phyloP scores from a whole-genome alignment of 2,329 filamentous ascomycete species.

The Cladosporium sp. region DNA sequence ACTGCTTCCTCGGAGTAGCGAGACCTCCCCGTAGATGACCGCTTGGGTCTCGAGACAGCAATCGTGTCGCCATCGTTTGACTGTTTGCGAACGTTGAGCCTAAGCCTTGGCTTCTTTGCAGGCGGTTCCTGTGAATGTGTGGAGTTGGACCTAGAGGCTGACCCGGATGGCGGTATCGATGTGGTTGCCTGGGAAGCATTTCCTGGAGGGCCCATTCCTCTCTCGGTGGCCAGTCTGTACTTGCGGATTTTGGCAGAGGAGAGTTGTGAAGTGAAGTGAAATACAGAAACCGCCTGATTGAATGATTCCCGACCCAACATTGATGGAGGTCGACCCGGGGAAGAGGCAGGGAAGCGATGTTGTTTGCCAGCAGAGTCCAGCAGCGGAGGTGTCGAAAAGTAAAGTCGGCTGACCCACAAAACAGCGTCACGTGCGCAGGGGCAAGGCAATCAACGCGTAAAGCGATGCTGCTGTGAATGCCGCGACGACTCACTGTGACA shows the following conservation, averaged over 20 bases:
- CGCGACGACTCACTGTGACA: background rate
- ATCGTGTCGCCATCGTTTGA: slow-evolving; percentile 19
- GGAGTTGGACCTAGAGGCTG: slow-evolving; percentile 1
- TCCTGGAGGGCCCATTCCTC: slow-evolving; percentile 21
- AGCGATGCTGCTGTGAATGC: background rate
- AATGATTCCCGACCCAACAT: background rate
- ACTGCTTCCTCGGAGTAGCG: slow-evolving; percentile 5
- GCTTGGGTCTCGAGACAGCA: slow-evolving; percentile 20
- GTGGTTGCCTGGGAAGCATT: background rate
- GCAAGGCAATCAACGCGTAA: slow-evolving; percentile 2
- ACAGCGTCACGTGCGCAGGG: slow-evolving; percentile 1
- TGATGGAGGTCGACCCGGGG: background rate
- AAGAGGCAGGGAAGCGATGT: background rate
- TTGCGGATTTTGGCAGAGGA: slow-evolving; percentile 27
- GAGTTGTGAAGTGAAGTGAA: slow-evolving; percentile 27
- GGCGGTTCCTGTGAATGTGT: slow-evolving; percentile 1
- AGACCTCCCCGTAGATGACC: slow-evolving; percentile 9
- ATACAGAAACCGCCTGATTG: slow-evolving; percentile 18
- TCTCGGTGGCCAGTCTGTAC: slow-evolving; percentile 24
- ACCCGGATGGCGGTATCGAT: background rate
- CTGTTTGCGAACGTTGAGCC: slow-evolving; percentile 23
- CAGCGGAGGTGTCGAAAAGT: slow-evolving; percentile 13
- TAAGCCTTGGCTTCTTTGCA: slow-evolving; percentile 18
- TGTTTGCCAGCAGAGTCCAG: slow-evolving; percentile 8
- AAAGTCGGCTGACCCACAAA: slow-evolving; percentile 13